These are phyloP conservation scores for Botrytis elliptica DNA, from an alignment of 2,329 filamentous ascomycete genomes.

Conservation along the genomic window DNA sequence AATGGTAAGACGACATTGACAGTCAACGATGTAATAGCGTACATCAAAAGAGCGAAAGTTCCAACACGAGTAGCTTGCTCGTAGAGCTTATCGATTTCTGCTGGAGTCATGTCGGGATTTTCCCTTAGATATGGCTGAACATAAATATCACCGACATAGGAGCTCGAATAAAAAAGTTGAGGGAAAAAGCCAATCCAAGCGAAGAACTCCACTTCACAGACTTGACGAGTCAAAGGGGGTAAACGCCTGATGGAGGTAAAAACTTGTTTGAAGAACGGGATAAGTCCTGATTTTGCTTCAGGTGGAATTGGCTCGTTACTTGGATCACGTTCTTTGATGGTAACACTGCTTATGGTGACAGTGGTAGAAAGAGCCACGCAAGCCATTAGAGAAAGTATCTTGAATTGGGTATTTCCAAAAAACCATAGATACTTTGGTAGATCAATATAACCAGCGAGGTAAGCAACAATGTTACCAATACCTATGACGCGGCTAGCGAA, in stretches of 20 bases:
- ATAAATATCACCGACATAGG: conserved; percentile 91
- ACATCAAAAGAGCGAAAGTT: conserved; percentile 84
- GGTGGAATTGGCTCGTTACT: conserved; percentile 64
- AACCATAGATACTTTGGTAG: conserved; percentile 73
- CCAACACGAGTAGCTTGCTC: conserved; percentile 83
- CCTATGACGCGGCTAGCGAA: conserved; percentile 89
- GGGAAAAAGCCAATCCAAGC: conserved; percentile 97
- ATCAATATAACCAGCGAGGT: conserved; percentile 81
- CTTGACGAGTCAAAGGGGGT: conserved; percentile 76
- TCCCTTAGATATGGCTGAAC: conserved; percentile 75
- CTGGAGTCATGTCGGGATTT: conserved; percentile 74
- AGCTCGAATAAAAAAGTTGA: conserved; percentile 92
- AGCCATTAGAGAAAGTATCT: conserved; percentile 84
- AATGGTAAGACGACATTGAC: conserved; percentile 84
- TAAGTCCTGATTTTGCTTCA: conserved; percentile 60
- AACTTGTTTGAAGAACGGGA: conserved; percentile 78
- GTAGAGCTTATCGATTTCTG: conserved; percentile 76
- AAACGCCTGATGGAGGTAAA: conserved; percentile 74
- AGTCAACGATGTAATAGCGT: conserved; percentile 78
- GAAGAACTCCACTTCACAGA: conserved; percentile 80
- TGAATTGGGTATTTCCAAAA: conserved; percentile 86
- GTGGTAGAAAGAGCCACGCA: conserved; percentile 70
- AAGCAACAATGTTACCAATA: conserved; percentile 87
- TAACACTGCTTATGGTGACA: conserved; percentile 65
- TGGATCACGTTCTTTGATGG: conserved; percentile 79